phyloP scores from a whole-genome alignment of 352 stramenopile species.

The Lagenidium giganteum region DNA sequence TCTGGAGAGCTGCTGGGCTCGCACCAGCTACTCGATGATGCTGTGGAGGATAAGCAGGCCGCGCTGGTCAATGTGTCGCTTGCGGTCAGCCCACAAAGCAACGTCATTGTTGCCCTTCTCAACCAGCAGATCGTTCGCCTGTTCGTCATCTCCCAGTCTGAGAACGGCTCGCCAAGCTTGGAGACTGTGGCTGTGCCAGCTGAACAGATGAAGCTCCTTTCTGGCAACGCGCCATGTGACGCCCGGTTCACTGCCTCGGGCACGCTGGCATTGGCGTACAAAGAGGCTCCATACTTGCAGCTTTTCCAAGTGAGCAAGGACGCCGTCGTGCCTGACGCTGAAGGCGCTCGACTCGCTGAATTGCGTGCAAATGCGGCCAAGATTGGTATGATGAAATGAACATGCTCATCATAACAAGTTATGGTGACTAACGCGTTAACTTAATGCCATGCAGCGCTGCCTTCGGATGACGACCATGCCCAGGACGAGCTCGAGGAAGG shows the following conservation, averaged over 20 bases:
- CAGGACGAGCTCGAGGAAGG: slow-evolving; percentile 59
- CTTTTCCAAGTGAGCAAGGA: slow-evolving; percentile 45
- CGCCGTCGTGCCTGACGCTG: too few species aligned
- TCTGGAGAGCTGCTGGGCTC: slow-evolving; percentile 51
- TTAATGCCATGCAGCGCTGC: slow-evolving; percentile 51
- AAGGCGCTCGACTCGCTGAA: too few species aligned
- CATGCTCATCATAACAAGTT: neutral
- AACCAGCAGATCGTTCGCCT: slow-evolving; percentile 43
- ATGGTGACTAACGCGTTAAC: too few species aligned
- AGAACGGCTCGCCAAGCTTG: slow-evolving; percentile 12
- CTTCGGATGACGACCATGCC: slow-evolving; percentile 34
- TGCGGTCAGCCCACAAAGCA: slow-evolving; percentile 43
- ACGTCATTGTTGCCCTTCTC: slow-evolving; percentile 53
- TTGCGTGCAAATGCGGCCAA: too few species aligned
- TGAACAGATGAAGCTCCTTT: slow-evolving; percentile 28
- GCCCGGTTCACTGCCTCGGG: slow-evolving; percentile 41
- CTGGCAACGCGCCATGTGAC: slow-evolving; percentile 41
- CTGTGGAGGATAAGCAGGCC: slow-evolving; percentile 27
- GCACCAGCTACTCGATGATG: slow-evolving; percentile 30
- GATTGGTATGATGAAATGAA: neutral
- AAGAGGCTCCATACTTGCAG: slow-evolving; percentile 52
- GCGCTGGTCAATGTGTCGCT: slow-evolving; percentile 51
- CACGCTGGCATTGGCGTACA: slow-evolving; percentile 49
- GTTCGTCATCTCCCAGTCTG: slow-evolving; percentile 59
- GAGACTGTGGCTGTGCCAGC: slow-evolving; percentile 18